Evolutionary conservation across 2,329 filamentous ascomycete species (phyloP).

Genomic region (Ophiocordyceps camponoti-rufipedis): DNA sequence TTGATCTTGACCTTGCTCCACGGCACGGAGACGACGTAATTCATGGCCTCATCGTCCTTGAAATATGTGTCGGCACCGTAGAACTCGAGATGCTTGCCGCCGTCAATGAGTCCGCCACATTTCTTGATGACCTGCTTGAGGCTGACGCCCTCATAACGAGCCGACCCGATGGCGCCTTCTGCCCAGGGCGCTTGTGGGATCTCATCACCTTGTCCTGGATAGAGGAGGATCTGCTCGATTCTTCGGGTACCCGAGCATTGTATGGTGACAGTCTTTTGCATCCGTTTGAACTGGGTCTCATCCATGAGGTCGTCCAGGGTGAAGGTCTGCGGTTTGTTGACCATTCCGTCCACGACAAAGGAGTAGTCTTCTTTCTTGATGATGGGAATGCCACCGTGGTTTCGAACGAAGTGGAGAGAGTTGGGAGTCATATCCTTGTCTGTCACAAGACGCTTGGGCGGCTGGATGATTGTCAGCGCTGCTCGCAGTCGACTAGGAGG

Average conservation of each 20-base stretch:
- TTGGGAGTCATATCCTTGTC: slow-evolving; percentile 43
- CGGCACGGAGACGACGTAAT: not conserved
- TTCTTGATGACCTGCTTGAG: not conserved
- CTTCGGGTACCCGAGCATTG: not conserved
- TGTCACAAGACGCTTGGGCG: slow-evolving; percentile 36
- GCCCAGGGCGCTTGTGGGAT: not conserved
- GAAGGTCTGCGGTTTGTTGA: not conserved
- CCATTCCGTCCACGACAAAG: not conserved
- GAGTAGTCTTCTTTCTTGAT: not conserved
- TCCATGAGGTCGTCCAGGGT: not conserved
- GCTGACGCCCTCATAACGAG: not conserved
- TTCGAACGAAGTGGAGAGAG: slow-evolving; percentile 1
- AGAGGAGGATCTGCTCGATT: not conserved
- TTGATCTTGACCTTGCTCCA: not conserved
- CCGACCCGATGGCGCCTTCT: not conserved
- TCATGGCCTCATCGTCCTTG: not conserved
- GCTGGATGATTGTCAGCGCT: slow-evolving; percentile 12
- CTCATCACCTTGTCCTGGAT: not conserved
- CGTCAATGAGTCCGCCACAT: not conserved
- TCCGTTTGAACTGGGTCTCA: not conserved
- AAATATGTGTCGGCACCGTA: not conserved
- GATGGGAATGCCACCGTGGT: not conserved
- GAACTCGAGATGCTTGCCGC: not conserved
- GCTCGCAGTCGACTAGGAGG: too few species aligned
- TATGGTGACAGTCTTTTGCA: not conserved